phyloP scores from a whole-genome alignment of 306 rosid genomes.

The Oxytropis ochrocephala region DNA sequence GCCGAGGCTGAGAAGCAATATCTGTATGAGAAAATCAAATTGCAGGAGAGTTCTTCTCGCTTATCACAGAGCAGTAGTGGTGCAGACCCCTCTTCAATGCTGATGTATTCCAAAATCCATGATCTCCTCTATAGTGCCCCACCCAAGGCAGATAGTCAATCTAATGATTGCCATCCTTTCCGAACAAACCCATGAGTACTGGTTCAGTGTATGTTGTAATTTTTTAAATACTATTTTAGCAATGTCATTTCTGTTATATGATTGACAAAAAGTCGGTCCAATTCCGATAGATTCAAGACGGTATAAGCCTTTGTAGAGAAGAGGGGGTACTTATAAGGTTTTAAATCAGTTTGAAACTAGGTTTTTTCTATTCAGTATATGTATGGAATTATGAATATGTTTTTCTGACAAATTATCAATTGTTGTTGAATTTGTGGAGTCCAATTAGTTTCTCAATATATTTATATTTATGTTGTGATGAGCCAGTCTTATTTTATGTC shows the following conservation, averaged over 20 bases:
- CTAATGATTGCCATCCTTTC: slow-evolving; percentile 61
- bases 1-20: slow-evolving; percentile 98
- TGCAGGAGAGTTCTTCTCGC: slow-evolving; percentile 89
- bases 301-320: slow-evolving; percentile 12
- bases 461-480: neutral
- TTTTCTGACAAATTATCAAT: neutral
- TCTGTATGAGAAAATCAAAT: slow-evolving; percentile 90
- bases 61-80: slow-evolving; percentile 63
- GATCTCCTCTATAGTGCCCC: slow-evolving; percentile 65
- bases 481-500: neutral
- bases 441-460: neutral
- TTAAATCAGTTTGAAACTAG: slow-evolving; percentile 15
- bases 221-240: slow-evolving; percentile 5
- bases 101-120: slow-evolving; percentile 72
- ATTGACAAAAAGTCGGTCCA: slow-evolving; percentile 15
- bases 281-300: slow-evolving; percentile 24
- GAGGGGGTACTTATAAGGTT: slow-evolving; percentile 20
- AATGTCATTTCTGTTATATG: slow-evolving; percentile 17
- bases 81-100: slow-evolving; percentile 73
- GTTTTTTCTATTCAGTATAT: slow-evolving; percentile 15
- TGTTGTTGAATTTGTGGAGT: slow-evolving; percentile 17
- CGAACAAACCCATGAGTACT: slow-evolving; percentile 50
- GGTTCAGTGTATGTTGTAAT: slow-evolving; percentile 21
- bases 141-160: slow-evolving; percentile 59
- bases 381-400: neutral